These are phyloP conservation scores for Lactarius indigo DNA, from an alignment of 768 basidiomycete genomes.

Conservation along the genomic window DNA sequence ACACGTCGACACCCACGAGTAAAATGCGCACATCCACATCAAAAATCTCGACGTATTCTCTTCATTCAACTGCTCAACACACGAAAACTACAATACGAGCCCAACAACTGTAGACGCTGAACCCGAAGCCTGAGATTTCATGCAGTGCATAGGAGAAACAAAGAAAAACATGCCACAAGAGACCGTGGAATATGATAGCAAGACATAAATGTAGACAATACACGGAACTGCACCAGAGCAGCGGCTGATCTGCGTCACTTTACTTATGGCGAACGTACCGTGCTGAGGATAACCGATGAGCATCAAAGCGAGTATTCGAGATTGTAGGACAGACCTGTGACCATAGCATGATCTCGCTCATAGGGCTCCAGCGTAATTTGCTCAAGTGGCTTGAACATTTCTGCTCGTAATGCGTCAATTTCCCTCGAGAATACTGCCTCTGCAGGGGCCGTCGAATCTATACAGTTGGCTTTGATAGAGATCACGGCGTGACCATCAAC, in stretches of 20 bases:
- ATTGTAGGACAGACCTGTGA: slow-evolving; percentile 53
- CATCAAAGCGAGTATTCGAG: slow-evolving; percentile 3
- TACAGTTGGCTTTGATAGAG: slow-evolving; percentile 98
- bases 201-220: slow-evolving; percentile 20
- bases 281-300: slow-evolving; percentile 31
- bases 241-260: not conserved
- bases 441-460: slow-evolving; percentile 92
- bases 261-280: slow-evolving; percentile 46
- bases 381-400: slow-evolving; percentile 89
- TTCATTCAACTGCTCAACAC: not conserved
- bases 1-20: not conserved
- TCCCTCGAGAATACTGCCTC: slow-evolving; percentile 88
- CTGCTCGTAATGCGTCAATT: slow-evolving; percentile 72
- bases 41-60: not conserved
- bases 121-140: not conserved
- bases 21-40: too few relatives aligned
- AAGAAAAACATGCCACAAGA: not conserved
- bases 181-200: slow-evolving; percentile 18
- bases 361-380: slow-evolving; percentile 95
- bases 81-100: not conserved
- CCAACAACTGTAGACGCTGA: not conserved
- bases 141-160: not conserved
- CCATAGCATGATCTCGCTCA: slow-evolving; percentile 89
- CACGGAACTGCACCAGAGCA: slow-evolving; percentile 10
- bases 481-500: slow-evolving; percentile 90